phyloP scores from a whole-genome alignment of 2,329 filamentous ascomycete species.

The Ophiocordyceps australis region DNA sequence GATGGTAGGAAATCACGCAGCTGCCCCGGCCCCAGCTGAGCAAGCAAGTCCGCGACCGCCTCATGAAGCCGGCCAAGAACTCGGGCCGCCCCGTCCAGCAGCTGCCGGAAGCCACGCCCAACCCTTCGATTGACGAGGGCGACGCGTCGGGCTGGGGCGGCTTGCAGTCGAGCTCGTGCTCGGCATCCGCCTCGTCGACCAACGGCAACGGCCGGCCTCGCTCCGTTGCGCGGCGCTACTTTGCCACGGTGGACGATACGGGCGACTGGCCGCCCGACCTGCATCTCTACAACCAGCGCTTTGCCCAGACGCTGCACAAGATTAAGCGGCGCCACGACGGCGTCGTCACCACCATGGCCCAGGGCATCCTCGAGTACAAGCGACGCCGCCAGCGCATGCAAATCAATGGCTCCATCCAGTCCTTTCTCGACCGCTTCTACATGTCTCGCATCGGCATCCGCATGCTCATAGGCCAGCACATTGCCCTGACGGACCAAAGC shows the following conservation, averaged over 20 bases:
- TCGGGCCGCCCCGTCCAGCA: slow-evolving; percentile 44
- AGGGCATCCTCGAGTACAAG: slow-evolving; percentile 97
- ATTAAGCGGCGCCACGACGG: slow-evolving; percentile 95
- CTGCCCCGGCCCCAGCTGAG: slow-evolving; percentile 62
- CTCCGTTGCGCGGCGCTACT: slow-evolving; percentile 48
- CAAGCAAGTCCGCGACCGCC: slow-evolving; percentile 57
- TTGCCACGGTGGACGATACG: slow-evolving; percentile 76
- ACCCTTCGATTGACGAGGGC: slow-evolving; percentile 73
- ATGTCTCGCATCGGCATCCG: slow-evolving; percentile 98
- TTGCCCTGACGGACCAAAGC: slow-evolving; percentile 86
- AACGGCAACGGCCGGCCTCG: slow-evolving; percentile 30
- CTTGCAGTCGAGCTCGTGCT: slow-evolving; percentile 18
- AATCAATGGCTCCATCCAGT: slow-evolving; percentile 93
- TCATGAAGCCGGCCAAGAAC: slow-evolving; percentile 48
- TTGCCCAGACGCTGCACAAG: slow-evolving; percentile 72
- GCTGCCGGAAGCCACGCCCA: slow-evolving; percentile 68
- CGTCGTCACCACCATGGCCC: slow-evolving; percentile 93
- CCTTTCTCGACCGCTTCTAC: slow-evolving; percentile 96
- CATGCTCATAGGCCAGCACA: slow-evolving; percentile 98
- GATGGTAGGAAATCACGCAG: slow-evolving; percentile 70
- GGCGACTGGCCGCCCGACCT: slow-evolving; percentile 88
- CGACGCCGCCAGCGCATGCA: slow-evolving; percentile 91
- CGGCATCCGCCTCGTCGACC: slow-evolving; percentile 1
- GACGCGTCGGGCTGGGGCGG: slow-evolving; percentile 50
- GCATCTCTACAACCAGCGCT: slow-evolving; percentile 82